Percentiles rank a stretch among this genome's conserved stretches.
Conservation (phyloP, 108 stramenopile species). For the Nitzschia palea region DNA sequence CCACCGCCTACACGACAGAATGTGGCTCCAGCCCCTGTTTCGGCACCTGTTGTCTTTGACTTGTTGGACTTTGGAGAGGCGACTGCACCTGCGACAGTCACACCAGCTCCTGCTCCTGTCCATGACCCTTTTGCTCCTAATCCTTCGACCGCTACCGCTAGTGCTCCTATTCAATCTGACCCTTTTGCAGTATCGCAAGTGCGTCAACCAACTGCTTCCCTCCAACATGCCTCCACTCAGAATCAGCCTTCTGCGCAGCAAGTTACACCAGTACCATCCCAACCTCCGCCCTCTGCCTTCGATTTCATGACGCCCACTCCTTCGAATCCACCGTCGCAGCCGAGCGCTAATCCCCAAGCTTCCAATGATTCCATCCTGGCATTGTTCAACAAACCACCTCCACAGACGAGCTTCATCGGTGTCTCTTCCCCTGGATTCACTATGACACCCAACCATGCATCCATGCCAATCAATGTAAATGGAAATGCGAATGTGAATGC, state of each 20-base stretch:
- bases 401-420: conserved; percentile 19
- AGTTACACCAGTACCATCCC: conserved; percentile 5
- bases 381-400: conserved; percentile 54
- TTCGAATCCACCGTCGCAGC: conserved; percentile 17
- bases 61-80: conserved; percentile 26
- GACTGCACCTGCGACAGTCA: conserved; percentile 20
- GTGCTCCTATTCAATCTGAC: conserved; percentile 9
- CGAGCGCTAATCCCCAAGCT: conserved; percentile 2
- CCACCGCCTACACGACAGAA: conserved; percentile 4
- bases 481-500: conserved; percentile 3
- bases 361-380: conserved; percentile 68
- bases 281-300: conserved; percentile 13
- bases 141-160: not conserved
- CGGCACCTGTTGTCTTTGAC: conserved; percentile 40
- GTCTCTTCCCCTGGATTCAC: conserved; percentile 3
- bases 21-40: conserved; percentile 24
- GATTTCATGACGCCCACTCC: conserved; percentile 17
- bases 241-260: conserved; percentile 22
- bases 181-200: conserved; percentile 21
- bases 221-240: conserved; percentile 10
- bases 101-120: conserved; percentile 5
- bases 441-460: too few relatives aligned
- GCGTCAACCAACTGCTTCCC: too few relatives aligned
- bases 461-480: too few relatives aligned
- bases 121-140: conserved; percentile 32